These are phyloP conservation scores for Phanerochaete sordida DNA, from an alignment of 768 basidiomycete genomes.

Conservation along the genomic window DNA sequence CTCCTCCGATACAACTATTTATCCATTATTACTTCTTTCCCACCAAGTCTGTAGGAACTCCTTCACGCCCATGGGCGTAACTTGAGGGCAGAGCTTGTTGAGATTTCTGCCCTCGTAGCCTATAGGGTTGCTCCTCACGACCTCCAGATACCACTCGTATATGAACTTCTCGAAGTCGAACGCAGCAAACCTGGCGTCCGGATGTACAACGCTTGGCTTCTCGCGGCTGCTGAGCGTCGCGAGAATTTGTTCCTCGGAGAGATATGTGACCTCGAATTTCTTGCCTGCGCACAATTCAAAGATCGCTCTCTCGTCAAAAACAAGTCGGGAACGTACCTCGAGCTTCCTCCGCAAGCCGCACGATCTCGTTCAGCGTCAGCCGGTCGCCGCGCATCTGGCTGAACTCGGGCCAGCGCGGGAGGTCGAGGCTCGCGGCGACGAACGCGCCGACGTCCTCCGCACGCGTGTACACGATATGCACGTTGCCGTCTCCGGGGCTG, in stretches of 20 bases:
- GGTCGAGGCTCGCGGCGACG: slow-evolving; percentile 5
- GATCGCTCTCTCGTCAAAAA: neutral
- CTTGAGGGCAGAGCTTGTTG: neutral
- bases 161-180: too few relatives aligned
- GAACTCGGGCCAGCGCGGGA: neutral
- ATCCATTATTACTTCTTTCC: too few relatives aligned
- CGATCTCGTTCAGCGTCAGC: neutral
- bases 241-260: neutral
- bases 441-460: slow-evolving; percentile 2
- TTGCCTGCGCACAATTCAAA: neutral
- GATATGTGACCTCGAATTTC: neutral
- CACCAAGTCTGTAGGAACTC: too few relatives aligned
- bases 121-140: neutral
- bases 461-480: neutral
- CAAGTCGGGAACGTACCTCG: neutral
- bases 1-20: too few relatives aligned
- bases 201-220: too few relatives aligned
- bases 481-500: too few relatives aligned
- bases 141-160: too few relatives aligned
- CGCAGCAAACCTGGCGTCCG: too few relatives aligned
- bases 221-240: neutral
- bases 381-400: slow-evolving; percentile 1
- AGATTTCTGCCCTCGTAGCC: neutral
- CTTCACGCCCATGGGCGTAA: neutral
- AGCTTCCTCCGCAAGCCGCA: neutral